Evolutionary conservation across 805 yeast species (phyloP).

Genomic region (Pichia californica): DNA sequence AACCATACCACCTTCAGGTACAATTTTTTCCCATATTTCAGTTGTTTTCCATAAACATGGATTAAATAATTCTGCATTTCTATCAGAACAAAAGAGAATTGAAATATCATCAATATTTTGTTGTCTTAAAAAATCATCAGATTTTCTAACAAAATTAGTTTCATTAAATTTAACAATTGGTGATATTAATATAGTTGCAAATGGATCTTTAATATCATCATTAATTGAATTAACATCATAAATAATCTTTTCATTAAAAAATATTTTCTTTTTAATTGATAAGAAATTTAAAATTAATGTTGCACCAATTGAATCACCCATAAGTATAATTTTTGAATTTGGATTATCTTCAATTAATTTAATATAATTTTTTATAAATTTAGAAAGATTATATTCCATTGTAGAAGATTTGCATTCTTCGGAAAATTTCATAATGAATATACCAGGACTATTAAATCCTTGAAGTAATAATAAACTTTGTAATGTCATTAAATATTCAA

Average conservation of each 20-base stretch:
- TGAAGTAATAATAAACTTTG: conserved; percentile 37
- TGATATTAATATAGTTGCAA: conserved; percentile 23
- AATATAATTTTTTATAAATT: conserved; percentile 1
- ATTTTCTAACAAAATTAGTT: too few relatives aligned
- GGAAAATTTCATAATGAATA: conserved; percentile 33
- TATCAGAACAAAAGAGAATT: conserved; percentile 5
- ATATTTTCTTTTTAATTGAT: conserved; percentile 12
- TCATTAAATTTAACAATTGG: conserved; percentile 20
- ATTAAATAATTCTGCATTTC: not conserved
- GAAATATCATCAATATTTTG: conserved; percentile 15
- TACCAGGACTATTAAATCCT: conserved; percentile 44
- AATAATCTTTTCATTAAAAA: conserved; percentile 3
- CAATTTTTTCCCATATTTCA: conserved; percentile 34
- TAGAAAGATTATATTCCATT: conserved; percentile 4
- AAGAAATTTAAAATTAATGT: conserved; percentile 34
- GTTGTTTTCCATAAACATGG: conserved; percentile 26
- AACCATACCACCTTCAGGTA: conserved; percentile 37
- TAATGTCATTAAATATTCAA: conserved; percentile 38
- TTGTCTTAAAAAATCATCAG: conserved; percentile 11
- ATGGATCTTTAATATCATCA: conserved; percentile 11
- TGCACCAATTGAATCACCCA: conserved; percentile 48
- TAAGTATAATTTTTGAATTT: conserved; percentile 26
- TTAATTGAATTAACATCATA: conserved; percentile 13
- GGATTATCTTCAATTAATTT: conserved; percentile 14
- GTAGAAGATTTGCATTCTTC: conserved; percentile 9